Percentiles rank a stretch among this genome's conserved stretches.
Conservation (phyloP, 2,329 filamentous ascomycete species). For the Phaeosphaeria sp. region DNA sequence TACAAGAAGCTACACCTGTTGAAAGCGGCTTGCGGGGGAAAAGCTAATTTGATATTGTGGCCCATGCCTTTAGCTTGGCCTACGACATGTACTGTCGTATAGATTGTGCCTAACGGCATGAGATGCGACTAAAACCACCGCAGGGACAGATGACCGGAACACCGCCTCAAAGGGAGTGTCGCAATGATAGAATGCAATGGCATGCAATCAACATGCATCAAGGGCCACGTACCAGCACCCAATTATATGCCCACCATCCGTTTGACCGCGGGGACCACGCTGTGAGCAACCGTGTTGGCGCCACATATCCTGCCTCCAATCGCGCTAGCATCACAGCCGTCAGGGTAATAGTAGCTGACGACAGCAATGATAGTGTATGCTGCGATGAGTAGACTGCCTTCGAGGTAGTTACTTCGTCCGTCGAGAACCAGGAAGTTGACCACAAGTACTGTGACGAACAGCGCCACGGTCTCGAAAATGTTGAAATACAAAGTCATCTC, state of each 20-base stretch:
- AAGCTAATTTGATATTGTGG: background rate
- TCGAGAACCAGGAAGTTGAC: conserved; percentile 88
- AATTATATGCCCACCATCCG: conserved; percentile 24
- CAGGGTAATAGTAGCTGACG: conserved; percentile 58
- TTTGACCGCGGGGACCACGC: conserved; percentile 21
- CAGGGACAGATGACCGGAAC: background rate
- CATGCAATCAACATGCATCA: background rate
- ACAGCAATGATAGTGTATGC: conserved; percentile 80
- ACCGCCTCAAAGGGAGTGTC: background rate
- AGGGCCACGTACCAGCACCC: background rate
- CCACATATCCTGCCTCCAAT: conserved; percentile 52
- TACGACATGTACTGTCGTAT: background rate
- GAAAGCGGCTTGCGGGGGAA: background rate
- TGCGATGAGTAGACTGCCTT: conserved; percentile 77
- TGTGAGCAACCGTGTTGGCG: conserved; percentile 12
- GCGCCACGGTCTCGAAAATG: conserved; percentile 68
- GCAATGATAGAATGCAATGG: background rate
- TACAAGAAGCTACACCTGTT: background rate
- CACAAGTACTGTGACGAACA: conserved; percentile 83
- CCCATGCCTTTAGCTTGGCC: background rate
- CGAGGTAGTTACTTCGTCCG: conserved; percentile 82
- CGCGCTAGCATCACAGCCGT: conserved; percentile 48
- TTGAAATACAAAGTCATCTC: conserved; percentile 71
- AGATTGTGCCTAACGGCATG: background rate
- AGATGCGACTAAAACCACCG: background rate